Evolutionary conservation across 352 stramenopile species (phyloP), one percentile per base, ranked within the genome.

Genomic region (Thalassiosira mediterranea): DNA sequence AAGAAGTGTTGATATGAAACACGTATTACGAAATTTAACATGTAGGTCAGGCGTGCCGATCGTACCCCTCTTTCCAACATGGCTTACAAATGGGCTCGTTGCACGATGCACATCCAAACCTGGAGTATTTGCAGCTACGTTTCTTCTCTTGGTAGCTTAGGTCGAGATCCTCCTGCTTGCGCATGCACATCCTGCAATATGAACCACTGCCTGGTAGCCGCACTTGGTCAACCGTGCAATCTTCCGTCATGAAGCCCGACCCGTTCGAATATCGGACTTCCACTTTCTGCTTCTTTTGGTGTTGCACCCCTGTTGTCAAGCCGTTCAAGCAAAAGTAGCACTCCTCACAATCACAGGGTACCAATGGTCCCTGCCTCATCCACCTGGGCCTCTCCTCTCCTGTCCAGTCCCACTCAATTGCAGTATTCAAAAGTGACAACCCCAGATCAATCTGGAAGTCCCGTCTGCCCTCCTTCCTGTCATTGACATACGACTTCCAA

Each of bases 301-400:
- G n/a, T 8, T 42, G 44, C 1, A 25, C 34, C 31, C 37, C 37
- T 31, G 7, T 58, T 23, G 58, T 66, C 7, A 64, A 31, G 3
- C 28, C 29, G 61, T 71, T 65, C 15, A 57, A 37, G 29, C 56
- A 70, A 28, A 77, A 77, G 29, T 48, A 77, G 37, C 68, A 77
- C 23, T 61, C 37, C 0, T 60, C 47, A 37, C 68, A 77, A n/a
- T 52, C 49, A 66, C 58, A 71, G 10, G 68, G 68, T 1, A 64
- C 15, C 8, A 57, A 58, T 4, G 10, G 8, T 21, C 0, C 13
- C 19, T 66, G 26, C 5, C 53, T 40, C 65, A 74, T 67, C 17
- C 34, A 74, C 5, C 47, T 44, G 1, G 54, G 65, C 47, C 48
- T 53, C n/a, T 51, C 34, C 21, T 4, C 11, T 11, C 38, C 65